These are phyloP conservation scores for Trametes cingulata DNA, from an alignment of 768 basidiomycete species.

Conservation along the genomic window DNA sequence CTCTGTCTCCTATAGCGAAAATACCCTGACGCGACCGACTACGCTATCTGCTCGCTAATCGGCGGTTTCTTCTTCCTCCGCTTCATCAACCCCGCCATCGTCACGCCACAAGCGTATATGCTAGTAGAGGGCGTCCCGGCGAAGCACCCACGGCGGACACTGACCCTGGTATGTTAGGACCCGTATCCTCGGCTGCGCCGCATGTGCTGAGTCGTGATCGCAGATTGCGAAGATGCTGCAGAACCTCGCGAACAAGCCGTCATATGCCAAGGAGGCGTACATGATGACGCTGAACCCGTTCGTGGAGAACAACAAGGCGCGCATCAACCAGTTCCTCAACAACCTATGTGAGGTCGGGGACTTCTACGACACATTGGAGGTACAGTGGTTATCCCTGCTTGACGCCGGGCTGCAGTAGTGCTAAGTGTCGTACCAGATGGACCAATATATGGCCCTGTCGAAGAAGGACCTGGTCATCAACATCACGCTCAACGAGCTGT, in stretches of 20 bases:
- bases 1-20: slow-evolving; percentile 66
- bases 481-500: slow-evolving; percentile 98
- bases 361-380: slow-evolving; percentile 98
- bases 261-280: slow-evolving; percentile 95
- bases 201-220: not conserved
- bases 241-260: slow-evolving; percentile 98
- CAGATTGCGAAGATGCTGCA: slow-evolving; percentile 99
- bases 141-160: slow-evolving; percentile 93
- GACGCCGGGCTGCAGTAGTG: not conserved
- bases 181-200: not conserved
- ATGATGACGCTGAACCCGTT: slow-evolving; percentile 99
- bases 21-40: slow-evolving; percentile 98
- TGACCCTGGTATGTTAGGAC: slow-evolving; percentile 67
- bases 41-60: slow-evolving; percentile 96
- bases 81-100: slow-evolving; percentile 99
- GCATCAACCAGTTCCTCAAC: slow-evolving; percentile 97
- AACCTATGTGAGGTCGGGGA: slow-evolving; percentile 97
- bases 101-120: slow-evolving; percentile 99
- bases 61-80: slow-evolving; percentile 99
- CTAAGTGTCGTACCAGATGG: slow-evolving; percentile 77
- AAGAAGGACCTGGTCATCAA: slow-evolving; percentile 99
- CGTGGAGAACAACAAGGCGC: slow-evolving; percentile 96
- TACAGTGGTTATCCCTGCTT: slow-evolving; percentile 40
- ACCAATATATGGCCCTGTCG: slow-evolving; percentile 99
- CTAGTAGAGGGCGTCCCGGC: slow-evolving; percentile 97